Percentiles rank a stretch among this genome's conserved stretches.
These are phyloP conservation scores for Coniochaeta sp. DNA, from an alignment of 2,329 filamentous ascomycete genomes.

Conservation along the genomic window DNA sequence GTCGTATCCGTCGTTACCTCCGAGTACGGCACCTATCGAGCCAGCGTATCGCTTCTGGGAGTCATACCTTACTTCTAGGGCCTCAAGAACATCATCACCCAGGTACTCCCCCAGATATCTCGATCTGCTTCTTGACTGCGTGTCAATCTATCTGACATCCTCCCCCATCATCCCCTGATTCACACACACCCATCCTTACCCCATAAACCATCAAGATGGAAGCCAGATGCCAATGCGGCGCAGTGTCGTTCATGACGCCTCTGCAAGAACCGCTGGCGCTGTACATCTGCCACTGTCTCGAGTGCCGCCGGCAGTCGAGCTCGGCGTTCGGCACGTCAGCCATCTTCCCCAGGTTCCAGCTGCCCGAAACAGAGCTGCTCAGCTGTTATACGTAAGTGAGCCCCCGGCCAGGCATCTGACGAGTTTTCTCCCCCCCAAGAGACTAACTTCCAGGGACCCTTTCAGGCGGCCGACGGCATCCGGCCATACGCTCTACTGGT, in stretches of 20 bases:
- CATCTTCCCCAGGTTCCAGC: conserved; percentile 59
- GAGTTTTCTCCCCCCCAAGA: not conserved
- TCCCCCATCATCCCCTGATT: not conserved
- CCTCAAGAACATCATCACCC: no score
- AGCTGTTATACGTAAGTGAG: conserved; percentile 49
- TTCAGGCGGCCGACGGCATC: conserved; percentile 47
- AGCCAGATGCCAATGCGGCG: conserved; percentile 57
- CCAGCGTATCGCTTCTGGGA: not conserved
- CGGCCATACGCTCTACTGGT: conserved; percentile 53
- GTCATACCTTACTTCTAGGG: no score
- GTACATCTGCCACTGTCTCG: conserved; percentile 64
- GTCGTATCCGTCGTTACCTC: not conserved
- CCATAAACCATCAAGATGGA: conserved; percentile 37
- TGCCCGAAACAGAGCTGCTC: conserved; percentile 41
- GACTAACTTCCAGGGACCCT: not conserved
- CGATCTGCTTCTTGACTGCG: no score
- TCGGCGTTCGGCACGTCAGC: conserved; percentile 63
- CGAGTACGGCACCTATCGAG: not conserved
- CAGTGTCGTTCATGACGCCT: conserved; percentile 56
- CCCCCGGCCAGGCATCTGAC: not conserved
- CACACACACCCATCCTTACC: not conserved
- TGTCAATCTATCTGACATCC: no score
- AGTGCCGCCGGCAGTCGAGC: conserved; percentile 58
- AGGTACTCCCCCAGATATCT: no score
- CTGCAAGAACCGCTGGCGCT: conserved; percentile 51